A percentile compares a stretch with the other conserved stretches of the same genome.
phyloP scores from a whole-genome alignment of 768 basidiomycete genomes.

The Trametes meyenii region DNA sequence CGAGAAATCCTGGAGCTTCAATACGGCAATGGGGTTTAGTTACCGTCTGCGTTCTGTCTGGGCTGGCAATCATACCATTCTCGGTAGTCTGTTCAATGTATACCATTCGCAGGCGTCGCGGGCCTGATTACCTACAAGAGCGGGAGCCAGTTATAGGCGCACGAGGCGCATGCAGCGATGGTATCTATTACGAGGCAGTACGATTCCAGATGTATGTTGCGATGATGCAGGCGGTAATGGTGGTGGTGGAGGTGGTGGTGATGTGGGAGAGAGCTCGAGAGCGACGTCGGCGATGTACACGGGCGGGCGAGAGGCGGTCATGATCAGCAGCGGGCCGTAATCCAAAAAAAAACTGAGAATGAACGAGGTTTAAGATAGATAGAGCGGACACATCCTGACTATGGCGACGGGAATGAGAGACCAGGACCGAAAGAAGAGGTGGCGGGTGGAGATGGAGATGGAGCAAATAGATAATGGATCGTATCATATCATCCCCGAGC shows the following conservation, averaged over 20 bases:
- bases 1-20: background rate
- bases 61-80: no score
- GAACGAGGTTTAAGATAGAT: constrained; percentile 23
- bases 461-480: constrained; percentile 14
- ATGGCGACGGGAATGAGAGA: constrained; percentile 4
- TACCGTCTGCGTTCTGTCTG: background rate
- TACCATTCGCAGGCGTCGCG: no score
- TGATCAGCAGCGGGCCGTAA: background rate
- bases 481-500: constrained; percentile 22
- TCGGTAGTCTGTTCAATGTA: no score
- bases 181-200: constrained; percentile 17
- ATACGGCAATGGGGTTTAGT: background rate
- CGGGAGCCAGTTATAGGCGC: background rate
- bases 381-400: constrained; percentile 4
- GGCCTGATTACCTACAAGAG: background rate
- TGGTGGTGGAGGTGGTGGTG: background rate
- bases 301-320: background rate
- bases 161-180: background rate
- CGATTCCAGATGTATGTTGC: constrained; percentile 3
- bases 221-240: background rate
- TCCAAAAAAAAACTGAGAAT: constrained; percentile 8
- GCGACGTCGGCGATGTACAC: constrained; percentile 14
- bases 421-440: background rate
- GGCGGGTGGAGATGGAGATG: background rate
- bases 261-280: background rate